Conservation (phyloP, 441 rosid genomes). For the Erysimum pusillum region DNA sequence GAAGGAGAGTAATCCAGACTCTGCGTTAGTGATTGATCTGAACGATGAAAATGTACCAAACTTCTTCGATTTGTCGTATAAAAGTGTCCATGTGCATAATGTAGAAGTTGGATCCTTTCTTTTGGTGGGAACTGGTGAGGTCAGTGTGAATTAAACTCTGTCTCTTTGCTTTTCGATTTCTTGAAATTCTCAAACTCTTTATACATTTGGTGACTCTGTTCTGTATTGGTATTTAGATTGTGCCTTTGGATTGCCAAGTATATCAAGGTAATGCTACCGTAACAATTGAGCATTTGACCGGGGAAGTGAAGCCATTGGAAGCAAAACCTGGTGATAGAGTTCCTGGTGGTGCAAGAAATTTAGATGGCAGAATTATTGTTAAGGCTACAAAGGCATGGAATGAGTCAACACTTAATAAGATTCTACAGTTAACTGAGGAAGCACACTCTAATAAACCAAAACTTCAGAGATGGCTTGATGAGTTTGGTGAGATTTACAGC, state of each 20-base stretch:
- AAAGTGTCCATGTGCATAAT: slow-evolving; percentile 82
- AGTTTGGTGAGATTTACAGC: slow-evolving; percentile 93
- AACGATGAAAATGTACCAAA: slow-evolving; percentile 69
- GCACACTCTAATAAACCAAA: slow-evolving; percentile 87
- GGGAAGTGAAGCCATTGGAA: slow-evolving; percentile 93
- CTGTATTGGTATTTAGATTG: slow-evolving; percentile 49
- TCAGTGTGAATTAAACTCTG: slow-evolving; percentile 50
- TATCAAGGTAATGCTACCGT: slow-evolving; percentile 90
- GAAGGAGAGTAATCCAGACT: slow-evolving; percentile 89
- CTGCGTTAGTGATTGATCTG: slow-evolving; percentile 71
- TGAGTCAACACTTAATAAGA: slow-evolving; percentile 84
- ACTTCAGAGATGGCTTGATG: slow-evolving; percentile 95
- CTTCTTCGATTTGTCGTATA: slow-evolving; percentile 71
- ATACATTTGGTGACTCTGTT: background rate
- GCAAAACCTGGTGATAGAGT: slow-evolving; percentile 84
- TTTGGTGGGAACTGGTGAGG: slow-evolving; percentile 98
- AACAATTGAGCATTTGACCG: slow-evolving; percentile 91
- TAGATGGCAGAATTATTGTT: slow-evolving; percentile 92
- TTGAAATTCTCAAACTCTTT: background rate
- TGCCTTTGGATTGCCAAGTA: slow-evolving; percentile 93
- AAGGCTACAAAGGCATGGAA: slow-evolving; percentile 94
- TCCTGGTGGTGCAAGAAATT: slow-evolving; percentile 96
- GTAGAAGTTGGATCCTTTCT: slow-evolving; percentile 84
- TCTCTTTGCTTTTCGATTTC: slow-evolving; percentile 21
- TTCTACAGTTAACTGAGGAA: slow-evolving; percentile 93